Conservation (phyloP, 106 monocot species). For the Dendrobium officinale region DNA sequence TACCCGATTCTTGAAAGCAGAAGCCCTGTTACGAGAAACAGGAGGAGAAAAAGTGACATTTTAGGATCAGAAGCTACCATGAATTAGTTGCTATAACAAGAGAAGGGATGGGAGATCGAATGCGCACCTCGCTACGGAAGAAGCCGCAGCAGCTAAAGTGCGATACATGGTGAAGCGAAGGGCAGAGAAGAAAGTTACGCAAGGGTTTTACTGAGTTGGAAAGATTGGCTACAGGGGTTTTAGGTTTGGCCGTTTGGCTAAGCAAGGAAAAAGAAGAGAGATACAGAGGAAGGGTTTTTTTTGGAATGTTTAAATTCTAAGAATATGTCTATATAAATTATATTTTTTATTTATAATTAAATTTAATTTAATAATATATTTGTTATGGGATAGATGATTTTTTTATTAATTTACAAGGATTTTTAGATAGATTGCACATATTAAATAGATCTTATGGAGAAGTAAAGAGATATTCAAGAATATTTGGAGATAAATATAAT, state of each 20-base stretch:
- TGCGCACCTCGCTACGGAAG: constrained; percentile 14
- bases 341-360: no score
- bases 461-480: no score
- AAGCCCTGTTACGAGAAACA: neutral
- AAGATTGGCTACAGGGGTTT: neutral
- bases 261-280: no score
- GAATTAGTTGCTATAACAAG: neutral
- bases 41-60: neutral
- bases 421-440: no score
- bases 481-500: no score
- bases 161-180: constrained; percentile 20
- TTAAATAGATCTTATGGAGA: no score
- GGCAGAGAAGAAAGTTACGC: neutral
- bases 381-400: no score
- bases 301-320: no score
- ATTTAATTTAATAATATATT: no score
- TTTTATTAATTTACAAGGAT: no score
- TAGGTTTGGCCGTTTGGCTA: neutral
- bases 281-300: no score
- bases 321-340: no score
- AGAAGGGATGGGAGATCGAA: neutral
- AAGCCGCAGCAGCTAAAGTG: constrained; percentile 9
- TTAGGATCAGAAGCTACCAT: neutral
- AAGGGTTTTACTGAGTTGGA: neutral
- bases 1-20: constrained; percentile 19